Base-by-base conservation (phyloP, 225 moss, liverwort and hornwort species). In the Anthoceros angustus region DNA sequence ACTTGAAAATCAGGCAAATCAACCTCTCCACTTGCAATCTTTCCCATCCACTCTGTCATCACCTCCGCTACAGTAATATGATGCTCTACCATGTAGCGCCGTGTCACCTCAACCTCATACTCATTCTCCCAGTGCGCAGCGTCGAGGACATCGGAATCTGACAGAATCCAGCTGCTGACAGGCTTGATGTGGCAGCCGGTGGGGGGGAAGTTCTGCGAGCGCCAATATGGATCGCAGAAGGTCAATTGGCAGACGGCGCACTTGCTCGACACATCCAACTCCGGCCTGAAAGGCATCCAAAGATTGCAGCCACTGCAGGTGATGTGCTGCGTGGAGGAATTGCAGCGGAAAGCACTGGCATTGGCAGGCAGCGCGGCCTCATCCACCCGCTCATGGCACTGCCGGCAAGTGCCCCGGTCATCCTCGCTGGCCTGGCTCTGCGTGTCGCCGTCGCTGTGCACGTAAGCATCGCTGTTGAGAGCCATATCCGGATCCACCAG, bases 21-120 rank as follows among this genome's bases (percentile, higher is more conserved):
- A 64, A 66, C 23, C 18, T 42, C 24, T 42, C 15, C 66, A 32
- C 32, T 32, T 32, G 32, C 32, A 32, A 79, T 43, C 69, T 73
- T 73, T 73, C 72, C 63, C 20, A 79, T 73, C 80, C 80, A 80
- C 39, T 80, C 80, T 63, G 66, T 74, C 41, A 80, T 45, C 20
- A 80, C 76, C 11, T 73, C 67, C 42, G 76, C 68, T 64, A 80
- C 74, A 18, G 77, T 71, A 18, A 77, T 73, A 16, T 72, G 73
- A 64, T 76, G 76, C 39, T 80, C 80, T n/a, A 60, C 64, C 42
- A 80, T 71, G 49, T 80, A 80, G 39, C 62, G 66, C 66, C 70
- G 73, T 46, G 80, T 80, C 39, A 80, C 76, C 75, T 80, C 68
- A 16, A 10, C 12, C 63, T 63, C 38, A 2, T 15, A 10, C 12